A percentile compares a stretch with the other conserved stretches of the same genome.
phyloP scores from a whole-genome alignment of 2,329 filamentous ascomycete species.

The Colletotrichum acutatum region DNA sequence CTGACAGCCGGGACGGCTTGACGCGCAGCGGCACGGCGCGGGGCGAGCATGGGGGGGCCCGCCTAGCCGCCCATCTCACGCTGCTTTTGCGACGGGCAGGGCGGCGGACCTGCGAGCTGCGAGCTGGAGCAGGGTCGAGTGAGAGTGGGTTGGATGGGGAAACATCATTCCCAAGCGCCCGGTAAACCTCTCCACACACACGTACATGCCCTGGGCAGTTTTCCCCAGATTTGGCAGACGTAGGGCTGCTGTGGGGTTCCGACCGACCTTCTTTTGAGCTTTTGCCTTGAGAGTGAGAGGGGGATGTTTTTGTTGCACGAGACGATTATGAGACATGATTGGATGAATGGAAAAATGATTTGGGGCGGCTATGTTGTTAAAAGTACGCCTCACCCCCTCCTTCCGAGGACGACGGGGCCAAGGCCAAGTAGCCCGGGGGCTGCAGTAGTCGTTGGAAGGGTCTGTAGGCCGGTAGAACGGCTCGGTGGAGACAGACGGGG shows the following conservation, averaged over 20 bases:
- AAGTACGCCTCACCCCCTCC: conserved; percentile 55
- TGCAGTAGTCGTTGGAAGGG: conserved; percentile 39
- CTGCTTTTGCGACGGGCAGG: conserved; percentile 48
- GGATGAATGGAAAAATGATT: conserved; percentile 51
- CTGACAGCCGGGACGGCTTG: conserved; percentile 42
- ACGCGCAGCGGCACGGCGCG: conserved; percentile 41
- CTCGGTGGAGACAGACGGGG: conserved; percentile 5
- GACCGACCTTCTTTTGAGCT: background rate
- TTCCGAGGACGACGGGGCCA: conserved; percentile 38
- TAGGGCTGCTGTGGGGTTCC: conserved; percentile 17
- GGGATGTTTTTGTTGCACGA: conserved; percentile 55
- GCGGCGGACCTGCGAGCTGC: conserved; percentile 39
- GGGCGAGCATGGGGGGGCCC: conserved; percentile 35
- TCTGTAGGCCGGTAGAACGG: background rate
- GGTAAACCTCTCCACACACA: conserved; percentile 4
- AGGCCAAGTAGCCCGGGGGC: conserved; percentile 43
- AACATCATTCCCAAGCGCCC: conserved; percentile 17
- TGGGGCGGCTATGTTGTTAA: conserved; percentile 48
- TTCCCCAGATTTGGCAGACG: conserved; percentile 12
- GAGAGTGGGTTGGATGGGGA: conserved; percentile 11
- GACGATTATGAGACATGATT: conserved; percentile 64
- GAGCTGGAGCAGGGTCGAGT: conserved; percentile 37
- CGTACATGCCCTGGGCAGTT: background rate
- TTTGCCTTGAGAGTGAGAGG: background rate
- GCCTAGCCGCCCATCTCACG: conserved; percentile 45